These are phyloP conservation scores for Beta macrorhiza DNA, from an alignment of 179 eudicot genomes.

Conservation along the genomic window DNA sequence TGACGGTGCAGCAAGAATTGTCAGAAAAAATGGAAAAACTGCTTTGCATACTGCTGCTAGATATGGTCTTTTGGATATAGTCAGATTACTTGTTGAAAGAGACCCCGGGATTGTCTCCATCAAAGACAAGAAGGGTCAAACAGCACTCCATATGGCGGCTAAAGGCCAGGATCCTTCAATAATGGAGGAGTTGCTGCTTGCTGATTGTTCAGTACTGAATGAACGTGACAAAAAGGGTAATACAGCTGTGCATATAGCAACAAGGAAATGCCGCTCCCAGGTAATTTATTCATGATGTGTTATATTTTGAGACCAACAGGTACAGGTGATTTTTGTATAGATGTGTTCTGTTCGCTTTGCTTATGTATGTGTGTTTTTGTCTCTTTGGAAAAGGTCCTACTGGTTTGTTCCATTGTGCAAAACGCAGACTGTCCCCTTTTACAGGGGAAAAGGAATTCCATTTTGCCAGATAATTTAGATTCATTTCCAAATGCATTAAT, in stretches of 20 bases:
- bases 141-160: slow-evolving; percentile 92
- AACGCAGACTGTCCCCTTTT: background rate
- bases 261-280: slow-evolving; percentile 80
- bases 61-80: slow-evolving; percentile 61
- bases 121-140: slow-evolving; percentile 91
- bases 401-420: background rate
- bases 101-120: slow-evolving; percentile 65
- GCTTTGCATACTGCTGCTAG: slow-evolving; percentile 78
- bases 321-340: background rate
- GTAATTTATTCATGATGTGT: slow-evolving; percentile 32
- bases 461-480: background rate
- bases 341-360: background rate
- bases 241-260: slow-evolving; percentile 80
- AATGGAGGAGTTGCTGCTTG: slow-evolving; percentile 66
- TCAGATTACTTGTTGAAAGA: slow-evolving; percentile 55
- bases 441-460: background rate
- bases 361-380: background rate
- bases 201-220: slow-evolving; percentile 66
- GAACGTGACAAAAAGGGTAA: slow-evolving; percentile 92
- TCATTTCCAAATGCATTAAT: background rate
- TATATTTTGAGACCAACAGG: background rate
- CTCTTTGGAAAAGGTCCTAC: too few species aligned
- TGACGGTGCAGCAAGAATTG: slow-evolving; percentile 44
- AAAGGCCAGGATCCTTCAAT: slow-evolving; percentile 76
- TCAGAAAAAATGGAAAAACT: slow-evolving; percentile 86